Conservation (phyloP, 2,329 filamentous ascomycete species). For the Macrophomina tecta region DNA sequence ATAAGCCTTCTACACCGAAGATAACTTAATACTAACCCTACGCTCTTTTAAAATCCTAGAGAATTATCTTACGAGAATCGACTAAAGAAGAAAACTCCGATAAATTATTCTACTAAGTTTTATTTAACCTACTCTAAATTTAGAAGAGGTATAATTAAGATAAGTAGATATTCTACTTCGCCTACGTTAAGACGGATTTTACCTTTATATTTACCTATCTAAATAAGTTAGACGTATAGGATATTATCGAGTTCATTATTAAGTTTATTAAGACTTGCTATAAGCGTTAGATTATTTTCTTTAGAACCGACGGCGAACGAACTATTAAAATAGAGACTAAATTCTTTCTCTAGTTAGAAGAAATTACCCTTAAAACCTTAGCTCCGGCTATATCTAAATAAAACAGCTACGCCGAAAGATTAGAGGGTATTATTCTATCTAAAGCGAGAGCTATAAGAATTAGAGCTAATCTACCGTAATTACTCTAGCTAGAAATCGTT, state of each 20-base stretch:
- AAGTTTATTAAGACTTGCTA: background rate
- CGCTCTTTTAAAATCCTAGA: background rate
- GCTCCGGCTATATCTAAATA: background rate
- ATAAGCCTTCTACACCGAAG: background rate
- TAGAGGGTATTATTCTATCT: background rate
- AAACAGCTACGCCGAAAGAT: constrained; percentile 5
- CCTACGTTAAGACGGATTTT: background rate
- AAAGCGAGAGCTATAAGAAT: constrained; percentile 13
- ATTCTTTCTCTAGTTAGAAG: background rate
- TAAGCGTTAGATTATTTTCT: background rate
- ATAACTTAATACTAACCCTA: background rate
- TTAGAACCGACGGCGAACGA: constrained; percentile 2
- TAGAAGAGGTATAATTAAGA: constrained; percentile 2
- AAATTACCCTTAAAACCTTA: background rate
- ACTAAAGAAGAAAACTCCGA: background rate
- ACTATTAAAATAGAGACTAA: background rate
- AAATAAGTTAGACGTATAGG: background rate
- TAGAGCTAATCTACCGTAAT: background rate
- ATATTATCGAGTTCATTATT: background rate
- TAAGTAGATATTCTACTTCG: constrained; percentile 5
- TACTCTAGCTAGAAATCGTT: constrained; percentile 7
- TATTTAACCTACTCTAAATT: constrained; percentile 7
- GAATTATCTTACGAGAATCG: background rate
- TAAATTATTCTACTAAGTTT: background rate
- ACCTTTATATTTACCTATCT: background rate